These are phyloP conservation scores for Simplicillium aogashimaense DNA, from an alignment of 2,329 filamentous ascomycete species.

Conservation along the genomic window DNA sequence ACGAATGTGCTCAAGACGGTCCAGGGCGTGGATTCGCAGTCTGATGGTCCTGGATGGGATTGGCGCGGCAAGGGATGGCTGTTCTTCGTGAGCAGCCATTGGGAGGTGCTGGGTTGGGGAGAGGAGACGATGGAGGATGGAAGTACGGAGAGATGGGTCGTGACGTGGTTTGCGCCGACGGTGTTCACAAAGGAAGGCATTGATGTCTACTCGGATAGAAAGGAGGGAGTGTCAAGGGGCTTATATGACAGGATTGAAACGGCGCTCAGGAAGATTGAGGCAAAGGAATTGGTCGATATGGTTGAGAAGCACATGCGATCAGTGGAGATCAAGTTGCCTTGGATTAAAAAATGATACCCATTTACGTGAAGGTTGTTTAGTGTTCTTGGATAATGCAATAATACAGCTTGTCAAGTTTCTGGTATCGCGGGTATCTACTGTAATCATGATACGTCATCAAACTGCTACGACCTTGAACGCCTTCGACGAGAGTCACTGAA, in stretches of 20 bases:
- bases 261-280: constrained; percentile 34
- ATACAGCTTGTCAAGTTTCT: too few species aligned
- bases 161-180: constrained; percentile 79
- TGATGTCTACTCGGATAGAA: constrained; percentile 63
- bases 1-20: constrained; percentile 47
- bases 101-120: constrained; percentile 75
- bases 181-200: constrained; percentile 75
- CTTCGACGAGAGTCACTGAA: constrained; percentile 4
- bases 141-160: constrained; percentile 54
- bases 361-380: not conserved
- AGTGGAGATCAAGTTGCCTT: constrained; percentile 42
- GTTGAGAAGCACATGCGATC: constrained; percentile 37
- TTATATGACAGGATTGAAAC: constrained; percentile 46
- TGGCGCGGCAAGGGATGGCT: constrained; percentile 75
- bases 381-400: not conserved
- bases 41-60: constrained; percentile 42
- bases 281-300: constrained; percentile 43
- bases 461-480: not conserved
- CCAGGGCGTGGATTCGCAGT: constrained; percentile 50
- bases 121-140: constrained; percentile 32
- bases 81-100: constrained; percentile 61
- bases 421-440: not conserved
- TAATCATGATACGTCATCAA: not conserved
- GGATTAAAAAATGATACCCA: constrained; percentile 21
- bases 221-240: constrained; percentile 47